A percentile compares a stretch with the other conserved stretches of the same genome.
Evolutionary conservation across 2,329 filamentous ascomycete species (phyloP).

Genomic region (Cladosporium sp.): DNA sequence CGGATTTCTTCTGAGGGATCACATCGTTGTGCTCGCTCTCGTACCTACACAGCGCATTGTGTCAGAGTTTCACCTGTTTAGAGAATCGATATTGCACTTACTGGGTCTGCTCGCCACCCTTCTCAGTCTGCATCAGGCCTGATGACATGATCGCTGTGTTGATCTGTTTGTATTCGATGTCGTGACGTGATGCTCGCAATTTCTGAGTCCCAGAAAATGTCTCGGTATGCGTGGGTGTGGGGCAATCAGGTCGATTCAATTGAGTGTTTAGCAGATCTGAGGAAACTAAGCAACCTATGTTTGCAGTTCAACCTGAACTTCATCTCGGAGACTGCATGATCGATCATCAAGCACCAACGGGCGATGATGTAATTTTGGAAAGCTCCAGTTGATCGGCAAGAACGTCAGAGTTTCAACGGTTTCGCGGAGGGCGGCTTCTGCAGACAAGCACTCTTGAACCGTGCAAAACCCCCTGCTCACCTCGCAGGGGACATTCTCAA

Average conservation of each 20-base stretch:
- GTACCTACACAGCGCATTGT: constrained; percentile 47
- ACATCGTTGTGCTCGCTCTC: constrained; percentile 56
- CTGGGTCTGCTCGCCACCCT: constrained; percentile 62
- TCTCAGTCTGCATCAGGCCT: constrained; percentile 59
- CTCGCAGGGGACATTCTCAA: background rate
- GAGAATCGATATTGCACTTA: constrained; percentile 34
- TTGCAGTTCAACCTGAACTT: background rate
- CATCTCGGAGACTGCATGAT: background rate
- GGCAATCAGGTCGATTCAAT: background rate
- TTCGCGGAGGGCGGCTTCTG: background rate
- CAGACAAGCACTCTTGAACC: background rate
- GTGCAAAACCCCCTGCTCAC: background rate
- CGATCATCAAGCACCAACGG: constrained; percentile 2
- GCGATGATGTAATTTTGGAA: constrained; percentile 14
- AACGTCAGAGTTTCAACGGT: constrained; percentile 16
- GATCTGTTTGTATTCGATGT: background rate
- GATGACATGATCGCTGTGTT: constrained; percentile 47
- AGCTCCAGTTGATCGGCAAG: background rate
- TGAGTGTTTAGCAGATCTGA: background rate
- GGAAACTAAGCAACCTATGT: background rate
- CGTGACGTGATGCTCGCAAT: background rate
- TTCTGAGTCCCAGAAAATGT: background rate
- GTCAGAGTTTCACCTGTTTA: background rate
- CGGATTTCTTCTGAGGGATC: constrained; percentile 52
- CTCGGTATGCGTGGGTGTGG: background rate